Evolutionary conservation across 306 rosid species (phyloP), one percentile per base, ranked within the genome.

Genomic region (Trifolium dubium): DNA sequence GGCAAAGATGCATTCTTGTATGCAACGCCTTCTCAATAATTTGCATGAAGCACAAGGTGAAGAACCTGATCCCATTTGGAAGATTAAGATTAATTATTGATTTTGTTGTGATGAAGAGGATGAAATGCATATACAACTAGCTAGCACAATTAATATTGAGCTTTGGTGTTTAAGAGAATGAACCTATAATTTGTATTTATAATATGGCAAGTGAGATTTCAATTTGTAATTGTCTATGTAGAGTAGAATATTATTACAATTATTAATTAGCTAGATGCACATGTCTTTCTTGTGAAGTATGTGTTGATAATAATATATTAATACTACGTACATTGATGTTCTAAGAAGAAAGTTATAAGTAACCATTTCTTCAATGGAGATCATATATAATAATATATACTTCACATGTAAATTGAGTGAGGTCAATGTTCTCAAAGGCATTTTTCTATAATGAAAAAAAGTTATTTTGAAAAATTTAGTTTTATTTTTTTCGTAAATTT

Each of bases 31-130:
- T 82, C 97, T 82, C 85, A 91, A 74, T 74, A 89, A 50, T 76
- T 89, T 89, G 91, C 97, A 91, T 8, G 92, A 87, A 78, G 95
- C 94, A 81, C 97, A 91, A 13, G 97, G 97, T 8, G 97, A 84
- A 6, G 90, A 60, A 55, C 90, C 84, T 56, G 63, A 23, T 13
- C 89, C 90, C 92, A 85, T 87, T 78, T 71, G 50, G 14, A 61
- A 72, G 23, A 50, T 50, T 5, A 29, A 58, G 4, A 56, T 56
- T 10, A 41, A 47, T 71, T 47, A 7, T 50, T 50, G 8, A 30
- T 76, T 2, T 23, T 1, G 11, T 44, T 47, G 40, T 30, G 60
- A 53, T 51, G 67, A 63, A 53, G 60, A 78, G 72, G 49, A 41
- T 50, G 49, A 79, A 40, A 71, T 9, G 14, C 10, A 43, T 29